Evolutionary conservation across 768 basidiomycete genomes (phyloP).

Genomic region (Megacollybia marginata): DNA sequence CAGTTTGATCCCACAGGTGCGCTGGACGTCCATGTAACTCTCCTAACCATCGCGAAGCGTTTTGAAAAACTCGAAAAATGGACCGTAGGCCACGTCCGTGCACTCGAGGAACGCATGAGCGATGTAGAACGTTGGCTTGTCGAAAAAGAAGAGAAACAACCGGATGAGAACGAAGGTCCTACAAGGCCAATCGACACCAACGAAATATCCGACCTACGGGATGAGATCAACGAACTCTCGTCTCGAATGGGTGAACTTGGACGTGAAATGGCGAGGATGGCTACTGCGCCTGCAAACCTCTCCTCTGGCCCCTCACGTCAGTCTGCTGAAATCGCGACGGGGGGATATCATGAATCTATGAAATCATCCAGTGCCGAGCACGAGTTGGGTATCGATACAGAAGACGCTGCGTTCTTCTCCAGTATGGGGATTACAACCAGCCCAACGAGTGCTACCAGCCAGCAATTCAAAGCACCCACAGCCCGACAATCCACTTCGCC

Average conservation of each 20-base stretch:
- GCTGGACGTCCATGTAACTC: constrained; percentile 67
- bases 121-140: constrained; percentile 90
- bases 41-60: constrained; percentile 67
- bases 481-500: constrained; percentile 61
- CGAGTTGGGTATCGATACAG: constrained; percentile 11
- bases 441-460: constrained; percentile 19
- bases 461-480: constrained; percentile 28
- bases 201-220: constrained; percentile 44
- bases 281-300: constrained; percentile 43
- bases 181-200: constrained; percentile 1
- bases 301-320: constrained; percentile 44
- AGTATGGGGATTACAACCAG: constrained; percentile 20
- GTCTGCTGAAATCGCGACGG: constrained; percentile 35
- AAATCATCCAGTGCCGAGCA: constrained; percentile 38
- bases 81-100: constrained; percentile 84
- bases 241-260: constrained; percentile 70
- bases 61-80: constrained; percentile 89
- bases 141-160: constrained; percentile 67
- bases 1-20: constrained; percentile 67
- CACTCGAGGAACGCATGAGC: constrained; percentile 85
- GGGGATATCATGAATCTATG: constrained; percentile 26
- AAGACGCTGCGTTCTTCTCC: constrained; percentile 26
- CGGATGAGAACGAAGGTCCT: constrained; percentile 7
- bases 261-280: constrained; percentile 72
- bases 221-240: constrained; percentile 67